These are phyloP conservation scores for Closterium sp. DNA, from an alignment of 139 green algal genomes.

Conservation along the genomic window DNA sequence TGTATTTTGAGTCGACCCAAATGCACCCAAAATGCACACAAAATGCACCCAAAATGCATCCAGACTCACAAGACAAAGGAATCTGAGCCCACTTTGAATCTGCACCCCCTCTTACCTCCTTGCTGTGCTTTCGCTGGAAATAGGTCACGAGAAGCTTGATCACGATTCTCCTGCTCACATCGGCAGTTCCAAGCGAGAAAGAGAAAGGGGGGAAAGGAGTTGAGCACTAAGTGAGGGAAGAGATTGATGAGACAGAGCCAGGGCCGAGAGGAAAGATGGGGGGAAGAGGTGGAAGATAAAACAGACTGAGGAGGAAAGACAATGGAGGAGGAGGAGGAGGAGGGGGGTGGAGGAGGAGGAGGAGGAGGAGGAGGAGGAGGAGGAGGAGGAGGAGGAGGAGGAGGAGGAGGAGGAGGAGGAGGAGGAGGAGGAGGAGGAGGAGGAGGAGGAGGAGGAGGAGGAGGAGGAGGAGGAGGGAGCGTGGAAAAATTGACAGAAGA, in stretches of 20 bases:
- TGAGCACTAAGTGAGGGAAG: no score
- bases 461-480: not conserved
- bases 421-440: not conserved
- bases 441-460: not conserved
- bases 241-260: no score
- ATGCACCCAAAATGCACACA: no score
- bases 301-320: no score
- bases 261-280: not conserved
- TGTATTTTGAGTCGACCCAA: no score
- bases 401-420: not conserved
- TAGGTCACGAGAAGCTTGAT: constrained; percentile 52
- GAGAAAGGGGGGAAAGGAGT: no score
- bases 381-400: not conserved
- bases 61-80: no score
- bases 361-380: not conserved
- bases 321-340: not conserved
- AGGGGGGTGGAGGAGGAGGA: not conserved
- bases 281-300: no score
- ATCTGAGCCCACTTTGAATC: no score
- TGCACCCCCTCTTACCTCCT: constrained; percentile 15
- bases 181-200: not conserved
- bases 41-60: no score
- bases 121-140: constrained; percentile 45
- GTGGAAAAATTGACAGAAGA: no score
- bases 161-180: constrained; percentile 43